These are phyloP conservation scores for Schizothecium vesticola DNA, from an alignment of 495 filamentous ascomycete species.

Conservation along the genomic window DNA sequence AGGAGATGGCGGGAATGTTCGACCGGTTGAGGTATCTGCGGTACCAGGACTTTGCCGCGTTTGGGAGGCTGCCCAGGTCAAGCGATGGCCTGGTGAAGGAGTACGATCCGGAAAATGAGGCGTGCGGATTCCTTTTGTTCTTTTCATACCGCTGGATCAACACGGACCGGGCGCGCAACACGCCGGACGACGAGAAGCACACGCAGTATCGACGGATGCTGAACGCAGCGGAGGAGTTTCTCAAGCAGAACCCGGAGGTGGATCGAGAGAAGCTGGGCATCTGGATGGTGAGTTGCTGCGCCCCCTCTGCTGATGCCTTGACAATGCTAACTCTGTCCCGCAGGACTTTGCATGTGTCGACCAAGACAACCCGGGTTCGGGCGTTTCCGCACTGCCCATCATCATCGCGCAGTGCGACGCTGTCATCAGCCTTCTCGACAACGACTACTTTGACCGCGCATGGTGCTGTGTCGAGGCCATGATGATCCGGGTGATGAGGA, in stretches of 20 bases:
- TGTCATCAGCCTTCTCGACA: conserved; percentile 21
- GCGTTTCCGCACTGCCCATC: conserved; percentile 22
- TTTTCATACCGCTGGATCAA: conserved; percentile 27
- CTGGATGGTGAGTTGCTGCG: conserved; percentile 20
- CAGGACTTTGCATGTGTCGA: conserved; percentile 27
- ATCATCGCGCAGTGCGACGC: conserved; percentile 25
- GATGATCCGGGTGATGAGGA: conserved; percentile 15
- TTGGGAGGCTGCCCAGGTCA: conserved; percentile 18
- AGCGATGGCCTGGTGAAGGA: conserved; percentile 16
- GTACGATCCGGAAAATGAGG: background rate
- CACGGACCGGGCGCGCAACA: conserved; percentile 2
- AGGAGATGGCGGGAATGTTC: conserved; percentile 14
- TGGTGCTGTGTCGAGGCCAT: conserved; percentile 25
- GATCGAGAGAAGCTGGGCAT: conserved; percentile 16
- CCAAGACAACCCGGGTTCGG: conserved; percentile 20
- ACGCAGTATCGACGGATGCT: conserved; percentile 25
- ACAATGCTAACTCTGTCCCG: background rate
- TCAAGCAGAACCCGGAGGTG: conserved; percentile 12
- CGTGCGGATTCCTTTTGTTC: conserved; percentile 19
- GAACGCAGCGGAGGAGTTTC: conserved; percentile 15
- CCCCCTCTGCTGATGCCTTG: background rate
- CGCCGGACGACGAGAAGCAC: conserved; percentile 16
- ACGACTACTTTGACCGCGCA: conserved; percentile 16
- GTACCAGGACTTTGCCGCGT: conserved; percentile 15
- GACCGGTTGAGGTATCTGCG: conserved; percentile 15